phyloP scores from a whole-genome alignment of 331 rosid genomes.

The Malus hybrid region DNA sequence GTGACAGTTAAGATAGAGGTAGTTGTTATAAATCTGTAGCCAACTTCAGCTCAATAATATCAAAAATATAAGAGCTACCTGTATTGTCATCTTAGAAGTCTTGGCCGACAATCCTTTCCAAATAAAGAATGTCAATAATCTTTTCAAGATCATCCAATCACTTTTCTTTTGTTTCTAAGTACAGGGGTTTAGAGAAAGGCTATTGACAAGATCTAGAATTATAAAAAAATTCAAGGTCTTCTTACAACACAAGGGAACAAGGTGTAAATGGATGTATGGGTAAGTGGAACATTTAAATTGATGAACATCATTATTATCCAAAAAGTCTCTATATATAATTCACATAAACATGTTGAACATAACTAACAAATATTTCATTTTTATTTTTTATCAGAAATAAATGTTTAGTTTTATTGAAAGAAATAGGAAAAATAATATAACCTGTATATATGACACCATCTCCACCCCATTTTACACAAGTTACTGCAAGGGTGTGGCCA shows the following conservation, averaged over 20 bases:
- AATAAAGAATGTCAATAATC: too few species aligned
- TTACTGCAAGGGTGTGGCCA: slow-evolving; percentile 88
- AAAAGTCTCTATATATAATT: neutral
- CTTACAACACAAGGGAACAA: too few species aligned
- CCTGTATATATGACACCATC: slow-evolving; percentile 94
- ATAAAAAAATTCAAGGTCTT: too few species aligned
- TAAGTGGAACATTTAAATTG: neutral
- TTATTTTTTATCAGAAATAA: neutral
- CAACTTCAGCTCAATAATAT: neutral
- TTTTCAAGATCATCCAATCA: too few species aligned
- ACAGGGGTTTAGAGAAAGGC: too few species aligned
- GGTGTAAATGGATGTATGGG: neutral
- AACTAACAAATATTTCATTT: neutral
- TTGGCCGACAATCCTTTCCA: too few species aligned
- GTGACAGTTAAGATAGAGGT: slow-evolving; percentile 17
- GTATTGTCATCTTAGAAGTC: too few species aligned
- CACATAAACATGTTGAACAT: neutral
- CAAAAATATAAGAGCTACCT: neutral
- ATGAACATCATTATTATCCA: neutral
- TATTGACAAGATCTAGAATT: too few species aligned
- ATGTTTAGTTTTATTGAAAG: neutral
- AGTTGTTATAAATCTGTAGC: neutral
- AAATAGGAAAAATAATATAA: slow-evolving; percentile 37
- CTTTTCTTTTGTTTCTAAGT: too few species aligned
- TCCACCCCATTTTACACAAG: slow-evolving; percentile 98